Percentiles rank a stretch among this genome's conserved stretches.
Evolutionary conservation across 2,329 filamentous ascomycete genomes (phyloP).

Genomic region (Ceratocystis albifundus): DNA sequence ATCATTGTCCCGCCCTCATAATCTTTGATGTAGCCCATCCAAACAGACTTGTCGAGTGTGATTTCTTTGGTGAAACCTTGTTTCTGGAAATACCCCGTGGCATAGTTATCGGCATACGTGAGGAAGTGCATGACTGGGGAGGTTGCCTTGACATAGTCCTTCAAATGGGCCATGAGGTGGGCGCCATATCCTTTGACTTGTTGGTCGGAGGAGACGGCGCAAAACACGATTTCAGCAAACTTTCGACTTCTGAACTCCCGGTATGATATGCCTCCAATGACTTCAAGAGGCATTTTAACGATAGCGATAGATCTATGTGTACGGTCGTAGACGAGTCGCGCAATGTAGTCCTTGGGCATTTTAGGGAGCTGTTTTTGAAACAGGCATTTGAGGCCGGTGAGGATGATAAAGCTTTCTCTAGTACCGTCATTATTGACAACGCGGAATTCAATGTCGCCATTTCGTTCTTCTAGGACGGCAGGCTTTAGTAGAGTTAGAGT

Average conservation of each 20-base stretch:
- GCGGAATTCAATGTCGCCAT: slow-evolving; percentile 89
- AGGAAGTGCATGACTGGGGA: slow-evolving; percentile 97
- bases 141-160: slow-evolving; percentile 95
- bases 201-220: slow-evolving; percentile 92
- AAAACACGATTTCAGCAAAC: slow-evolving; percentile 98
- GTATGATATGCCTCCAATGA: slow-evolving; percentile 95
- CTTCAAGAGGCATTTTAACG: slow-evolving; percentile 88
- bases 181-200: slow-evolving; percentile 98
- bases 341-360: slow-evolving; percentile 99
- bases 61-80: slow-evolving; percentile 99
- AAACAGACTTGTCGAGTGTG: slow-evolving; percentile 73
- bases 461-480: slow-evolving; percentile 84
- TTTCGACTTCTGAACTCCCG: slow-evolving; percentile 81
- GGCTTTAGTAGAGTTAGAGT: slow-evolving; percentile 39
- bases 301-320: slow-evolving; percentile 95
- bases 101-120: slow-evolving; percentile 97
- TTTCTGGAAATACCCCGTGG: slow-evolving; percentile 98
- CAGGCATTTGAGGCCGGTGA: slow-evolving; percentile 92
- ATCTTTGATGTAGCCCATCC: slow-evolving; percentile 99
- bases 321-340: slow-evolving; percentile 89
- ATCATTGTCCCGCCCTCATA: slow-evolving; percentile 98
- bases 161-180: slow-evolving; percentile 94
- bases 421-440: slow-evolving; percentile 95
- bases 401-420: slow-evolving; percentile 79
- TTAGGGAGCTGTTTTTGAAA: slow-evolving; percentile 98